Conservation (phyloP, 177 flowering plant species). For the Telopea speciosissima region DNA sequence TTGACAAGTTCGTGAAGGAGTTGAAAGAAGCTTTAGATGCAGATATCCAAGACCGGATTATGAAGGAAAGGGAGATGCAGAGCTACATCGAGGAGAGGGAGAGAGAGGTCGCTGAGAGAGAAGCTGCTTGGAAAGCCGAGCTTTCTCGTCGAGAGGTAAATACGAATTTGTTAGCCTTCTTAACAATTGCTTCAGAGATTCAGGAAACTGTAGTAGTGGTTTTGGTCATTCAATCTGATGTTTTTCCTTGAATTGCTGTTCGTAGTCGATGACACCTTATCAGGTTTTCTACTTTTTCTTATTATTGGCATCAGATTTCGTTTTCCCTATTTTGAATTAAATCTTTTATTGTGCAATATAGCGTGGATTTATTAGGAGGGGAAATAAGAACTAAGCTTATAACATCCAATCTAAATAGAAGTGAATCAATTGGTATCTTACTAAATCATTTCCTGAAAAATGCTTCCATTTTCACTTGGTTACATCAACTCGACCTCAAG, state of each 20-base stretch:
- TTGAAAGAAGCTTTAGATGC: slow-evolving; percentile 77
- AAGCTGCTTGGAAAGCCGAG: slow-evolving; percentile 91
- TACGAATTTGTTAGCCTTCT: background rate
- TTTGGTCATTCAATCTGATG: background rate
- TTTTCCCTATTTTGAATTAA: too few species aligned
- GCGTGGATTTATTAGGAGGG: too few species aligned
- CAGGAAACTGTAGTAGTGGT: background rate
- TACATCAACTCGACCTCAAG: too few species aligned
- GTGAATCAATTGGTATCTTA: too few species aligned
- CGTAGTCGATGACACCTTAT: background rate
- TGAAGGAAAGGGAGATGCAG: slow-evolving; percentile 93
- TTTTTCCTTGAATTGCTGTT: background rate
- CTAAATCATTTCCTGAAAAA: too few species aligned
- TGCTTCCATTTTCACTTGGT: too few species aligned
- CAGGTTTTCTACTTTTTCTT: background rate
- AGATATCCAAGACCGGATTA: slow-evolving; percentile 67
- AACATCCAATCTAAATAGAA: too few species aligned
- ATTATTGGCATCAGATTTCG: background rate
- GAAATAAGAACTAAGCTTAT: too few species aligned
- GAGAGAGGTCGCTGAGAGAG: slow-evolving; percentile 80
- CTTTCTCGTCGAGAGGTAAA: slow-evolving; percentile 79
- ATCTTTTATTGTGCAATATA: too few species aligned
- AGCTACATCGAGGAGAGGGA: slow-evolving; percentile 77
- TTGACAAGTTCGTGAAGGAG: slow-evolving; percentile 76
- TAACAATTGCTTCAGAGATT: too few species aligned